These are phyloP conservation scores for Coelastrella sp. DNA, from an alignment of 139 green algal species.

Conservation along the genomic window DNA sequence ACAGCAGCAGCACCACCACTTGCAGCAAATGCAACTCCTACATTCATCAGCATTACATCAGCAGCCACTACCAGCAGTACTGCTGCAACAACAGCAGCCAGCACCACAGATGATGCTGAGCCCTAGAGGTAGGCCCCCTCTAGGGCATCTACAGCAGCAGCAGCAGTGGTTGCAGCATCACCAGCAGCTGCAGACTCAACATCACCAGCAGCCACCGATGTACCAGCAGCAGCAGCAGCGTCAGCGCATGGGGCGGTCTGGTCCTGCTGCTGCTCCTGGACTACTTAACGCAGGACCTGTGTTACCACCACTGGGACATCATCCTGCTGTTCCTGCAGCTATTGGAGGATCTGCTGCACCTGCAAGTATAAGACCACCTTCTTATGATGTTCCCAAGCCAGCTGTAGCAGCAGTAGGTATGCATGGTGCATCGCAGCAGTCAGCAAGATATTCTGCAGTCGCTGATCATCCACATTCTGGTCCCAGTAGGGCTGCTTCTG, in stretches of 20 bases:
- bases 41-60: background rate
- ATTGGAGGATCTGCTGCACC: too few relatives aligned
- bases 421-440: too few relatives aligned
- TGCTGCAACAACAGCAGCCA: constrained; percentile 22
- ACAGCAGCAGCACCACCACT: background rate
- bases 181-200: background rate
- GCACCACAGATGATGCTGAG: background rate
- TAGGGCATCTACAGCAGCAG: background rate
- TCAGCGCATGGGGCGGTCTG: background rate
- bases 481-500: background rate
- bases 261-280: too few relatives aligned
- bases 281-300: background rate
- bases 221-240: constrained; percentile 7
- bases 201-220: background rate
- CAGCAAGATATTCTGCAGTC: too few relatives aligned
- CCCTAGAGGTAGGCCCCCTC: background rate
- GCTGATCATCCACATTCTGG: background rate
- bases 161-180: background rate
- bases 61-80: background rate
- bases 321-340: too few relatives aligned
- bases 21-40: background rate
- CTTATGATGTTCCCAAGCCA: too few relatives aligned
- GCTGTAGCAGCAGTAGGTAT: too few relatives aligned
- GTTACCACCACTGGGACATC: background rate
- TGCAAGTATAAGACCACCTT: too few relatives aligned